phyloP scores from a whole-genome alignment of 495 filamentous ascomycete genomes.

The Penicillium pancosmium region DNA sequence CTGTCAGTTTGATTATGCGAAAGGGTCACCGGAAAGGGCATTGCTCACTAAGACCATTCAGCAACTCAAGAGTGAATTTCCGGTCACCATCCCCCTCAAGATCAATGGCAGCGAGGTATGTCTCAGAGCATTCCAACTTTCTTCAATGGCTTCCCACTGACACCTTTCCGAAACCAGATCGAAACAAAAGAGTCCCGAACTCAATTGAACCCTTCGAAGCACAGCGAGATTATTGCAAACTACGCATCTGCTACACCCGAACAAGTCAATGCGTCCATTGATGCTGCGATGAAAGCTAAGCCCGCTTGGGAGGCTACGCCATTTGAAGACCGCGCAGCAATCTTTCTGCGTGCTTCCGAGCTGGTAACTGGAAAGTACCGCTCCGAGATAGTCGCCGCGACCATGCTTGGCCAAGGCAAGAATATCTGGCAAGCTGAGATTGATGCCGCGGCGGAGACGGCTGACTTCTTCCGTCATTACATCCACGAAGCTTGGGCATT shows the following conservation, averaged over 20 bases:
- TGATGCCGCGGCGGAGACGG: slow-evolving; percentile 85
- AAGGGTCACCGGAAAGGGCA: slow-evolving; percentile 32
- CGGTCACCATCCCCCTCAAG: slow-evolving; percentile 31
- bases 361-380: slow-evolving; percentile 85
- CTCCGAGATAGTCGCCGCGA: slow-evolving; percentile 87
- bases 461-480: slow-evolving; percentile 83
- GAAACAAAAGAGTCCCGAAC: slow-evolving; percentile 21
- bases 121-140: background rate
- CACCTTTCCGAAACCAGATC: slow-evolving; percentile 8
- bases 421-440: slow-evolving; percentile 98
- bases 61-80: slow-evolving; percentile 31
- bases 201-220: slow-evolving; percentile 75
- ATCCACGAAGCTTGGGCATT: slow-evolving; percentile 74
- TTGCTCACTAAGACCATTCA: slow-evolving; percentile 29
- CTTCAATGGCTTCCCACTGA: background rate
- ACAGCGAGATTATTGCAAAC: slow-evolving; percentile 65
- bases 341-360: slow-evolving; percentile 91
- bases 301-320: slow-evolving; percentile 76
- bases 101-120: slow-evolving; percentile 32
- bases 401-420: slow-evolving; percentile 94
- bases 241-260: slow-evolving; percentile 70
- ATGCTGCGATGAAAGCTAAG: slow-evolving; percentile 80
- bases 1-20: slow-evolving; percentile 30
- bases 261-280: slow-evolving; percentile 73
- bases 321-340: slow-evolving; percentile 83